Percentiles rank a stretch among this genome's conserved stretches.
Conservation (phyloP, 345 rosid species). For the Excoecaria agallocha region DNA sequence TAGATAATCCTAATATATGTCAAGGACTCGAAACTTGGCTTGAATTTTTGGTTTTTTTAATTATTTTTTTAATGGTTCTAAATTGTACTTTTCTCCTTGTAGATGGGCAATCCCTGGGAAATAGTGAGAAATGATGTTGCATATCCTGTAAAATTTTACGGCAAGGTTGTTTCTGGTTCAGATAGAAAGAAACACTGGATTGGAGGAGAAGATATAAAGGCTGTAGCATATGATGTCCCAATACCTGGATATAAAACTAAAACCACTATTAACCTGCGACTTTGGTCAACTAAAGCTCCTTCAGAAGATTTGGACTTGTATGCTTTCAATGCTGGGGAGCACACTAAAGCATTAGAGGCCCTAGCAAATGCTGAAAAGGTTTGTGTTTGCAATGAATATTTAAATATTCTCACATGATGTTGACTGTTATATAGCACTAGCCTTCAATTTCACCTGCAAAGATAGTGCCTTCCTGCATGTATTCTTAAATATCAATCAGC, state of each 20-base stretch:
- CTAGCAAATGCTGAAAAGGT: slow-evolving; percentile 76
- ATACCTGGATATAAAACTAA: slow-evolving; percentile 82
- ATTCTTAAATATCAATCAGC: not conserved
- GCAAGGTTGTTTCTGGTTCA: slow-evolving; percentile 62
- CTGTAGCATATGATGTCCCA: slow-evolving; percentile 77
- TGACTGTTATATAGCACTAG: not conserved
- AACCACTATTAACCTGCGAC: slow-evolving; percentile 68
- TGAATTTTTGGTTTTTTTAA: slow-evolving; percentile 7
- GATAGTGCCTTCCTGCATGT: slow-evolving; percentile 1
- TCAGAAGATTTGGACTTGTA: slow-evolving; percentile 59
- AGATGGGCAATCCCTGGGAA: slow-evolving; percentile 94
- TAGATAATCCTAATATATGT: not conserved
- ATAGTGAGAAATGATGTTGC: slow-evolving; percentile 68
- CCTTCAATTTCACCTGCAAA: not conserved
- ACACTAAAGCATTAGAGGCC: slow-evolving; percentile 64
- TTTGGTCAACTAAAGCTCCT: slow-evolving; percentile 81
- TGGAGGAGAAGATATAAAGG: slow-evolving; percentile 75
- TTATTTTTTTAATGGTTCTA: not conserved
- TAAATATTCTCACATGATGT: not conserved
- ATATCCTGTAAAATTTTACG: slow-evolving; percentile 72
- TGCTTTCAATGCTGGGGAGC: slow-evolving; percentile 68
- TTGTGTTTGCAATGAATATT: not conserved
- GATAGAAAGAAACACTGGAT: slow-evolving; percentile 73
- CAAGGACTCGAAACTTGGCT: not conserved
- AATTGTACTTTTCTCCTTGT: slow-evolving; percentile 25